These are phyloP conservation scores for Achlya hypogyna DNA, from an alignment of 352 stramenopile genomes.

Conservation along the genomic window DNA sequence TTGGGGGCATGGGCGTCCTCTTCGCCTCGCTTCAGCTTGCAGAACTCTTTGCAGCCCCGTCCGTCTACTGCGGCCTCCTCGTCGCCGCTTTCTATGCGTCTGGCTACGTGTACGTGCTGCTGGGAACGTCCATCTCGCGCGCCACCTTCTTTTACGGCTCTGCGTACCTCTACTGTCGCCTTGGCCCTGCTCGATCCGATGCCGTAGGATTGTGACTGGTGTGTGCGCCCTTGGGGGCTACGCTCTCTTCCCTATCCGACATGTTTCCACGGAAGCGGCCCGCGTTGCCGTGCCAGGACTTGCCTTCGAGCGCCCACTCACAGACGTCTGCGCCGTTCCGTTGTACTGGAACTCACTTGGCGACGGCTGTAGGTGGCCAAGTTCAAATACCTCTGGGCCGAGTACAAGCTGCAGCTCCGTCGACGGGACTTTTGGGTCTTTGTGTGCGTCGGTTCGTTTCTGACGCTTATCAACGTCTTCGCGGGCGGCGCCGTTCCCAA, in stretches of 20 bases:
- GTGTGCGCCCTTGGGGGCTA: not conserved
- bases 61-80: conserved; percentile 9
- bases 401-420: not conserved
- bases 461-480: conserved; percentile 7
- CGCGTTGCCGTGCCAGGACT: not conserved
- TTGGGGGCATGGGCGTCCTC: conserved; percentile 18
- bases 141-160: conserved; percentile 1
- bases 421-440: conserved; percentile 8
- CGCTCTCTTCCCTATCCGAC: not conserved
- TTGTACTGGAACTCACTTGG: not conserved
- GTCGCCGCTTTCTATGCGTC: conserved; percentile 9
- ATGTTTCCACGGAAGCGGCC: not conserved
- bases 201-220: not conserved
- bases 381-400: not conserved
- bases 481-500: conserved; percentile 10
- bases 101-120: conserved; percentile 12
- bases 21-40: conserved; percentile 16
- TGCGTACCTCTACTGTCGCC: not conserved
- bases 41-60: conserved; percentile 1
- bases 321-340: not conserved
- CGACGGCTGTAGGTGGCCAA: conserved; percentile 21
- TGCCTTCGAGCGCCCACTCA: not conserved
- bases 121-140: not conserved
- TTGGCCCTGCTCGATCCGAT: not conserved
- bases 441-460: not conserved